phyloP scores from a whole-genome alignment of 75 land plant genomes.

The Cunninghamia lanceolata region DNA sequence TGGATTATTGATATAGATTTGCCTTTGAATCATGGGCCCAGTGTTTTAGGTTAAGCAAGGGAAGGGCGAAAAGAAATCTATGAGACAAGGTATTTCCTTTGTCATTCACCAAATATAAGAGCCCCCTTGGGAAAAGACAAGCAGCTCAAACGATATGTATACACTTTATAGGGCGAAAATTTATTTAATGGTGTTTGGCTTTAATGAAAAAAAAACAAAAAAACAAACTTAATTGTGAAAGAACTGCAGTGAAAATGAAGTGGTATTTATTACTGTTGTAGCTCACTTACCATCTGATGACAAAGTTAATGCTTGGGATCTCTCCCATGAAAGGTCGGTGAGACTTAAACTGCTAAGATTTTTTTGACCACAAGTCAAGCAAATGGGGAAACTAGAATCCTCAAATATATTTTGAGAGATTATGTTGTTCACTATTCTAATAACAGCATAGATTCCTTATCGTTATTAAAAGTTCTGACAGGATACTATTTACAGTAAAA shows the following conservation, averaged over 20 bases:
- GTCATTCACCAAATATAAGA: not conserved
- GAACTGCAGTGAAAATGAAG: not conserved
- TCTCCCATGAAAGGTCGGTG: not conserved
- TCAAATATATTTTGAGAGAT: not conserved
- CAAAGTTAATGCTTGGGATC: not conserved
- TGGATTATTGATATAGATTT: not conserved
- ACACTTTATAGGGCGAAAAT: not conserved
- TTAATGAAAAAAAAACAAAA: not conserved
- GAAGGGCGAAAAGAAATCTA: not conserved
- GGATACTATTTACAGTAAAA: not conserved
- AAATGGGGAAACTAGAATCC: too few species aligned
- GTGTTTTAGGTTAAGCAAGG: not conserved
- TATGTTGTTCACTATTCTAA: not conserved
- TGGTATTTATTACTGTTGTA: not conserved
- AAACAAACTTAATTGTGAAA: not conserved
- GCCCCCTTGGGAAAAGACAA: not conserved
- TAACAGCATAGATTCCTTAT: not conserved
- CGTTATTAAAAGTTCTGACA: not conserved
- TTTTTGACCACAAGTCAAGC: not conserved
- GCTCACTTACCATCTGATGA: slow-evolving; percentile 7
- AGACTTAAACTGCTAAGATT: not conserved
- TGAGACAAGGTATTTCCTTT: not conserved
- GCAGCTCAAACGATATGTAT: not conserved
- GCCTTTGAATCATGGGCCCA: not conserved
- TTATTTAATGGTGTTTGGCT: not conserved